A percentile compares a stretch with the other conserved stretches of the same genome.
Evolutionary conservation across 371 early-diverging fungal genomes (phyloP).

Genomic region (Syncephalastrum monosporum): DNA sequence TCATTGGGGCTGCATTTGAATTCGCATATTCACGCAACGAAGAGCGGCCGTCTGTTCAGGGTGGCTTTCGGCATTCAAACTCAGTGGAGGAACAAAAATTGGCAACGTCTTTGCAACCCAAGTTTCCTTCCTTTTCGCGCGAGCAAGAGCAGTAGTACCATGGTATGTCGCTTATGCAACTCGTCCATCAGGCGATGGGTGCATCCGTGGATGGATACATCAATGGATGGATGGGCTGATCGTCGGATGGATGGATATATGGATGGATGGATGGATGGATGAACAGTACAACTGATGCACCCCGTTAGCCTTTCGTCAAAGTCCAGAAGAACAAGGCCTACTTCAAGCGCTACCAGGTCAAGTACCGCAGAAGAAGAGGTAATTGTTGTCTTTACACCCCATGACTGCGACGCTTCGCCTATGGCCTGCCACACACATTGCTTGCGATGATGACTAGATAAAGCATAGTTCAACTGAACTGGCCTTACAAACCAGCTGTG

Average conservation of each 20-base stretch:
- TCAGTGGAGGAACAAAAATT: too few relatives aligned
- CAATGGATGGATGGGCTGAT: too few relatives aligned
- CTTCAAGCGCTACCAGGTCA: slow-evolving; percentile 99
- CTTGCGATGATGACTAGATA: slow-evolving; percentile 20
- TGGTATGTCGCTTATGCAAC: too few relatives aligned
- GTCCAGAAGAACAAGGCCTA: slow-evolving; percentile 71
- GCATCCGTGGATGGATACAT: slow-evolving; percentile 2
- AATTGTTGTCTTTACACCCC: slow-evolving; percentile 28
- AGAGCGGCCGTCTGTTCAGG: too few relatives aligned
- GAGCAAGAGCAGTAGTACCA: too few relatives aligned
- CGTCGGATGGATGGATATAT: not conserved
- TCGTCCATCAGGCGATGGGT: not conserved
- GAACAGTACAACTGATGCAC: not conserved
- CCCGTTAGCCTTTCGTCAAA: slow-evolving; percentile 42
- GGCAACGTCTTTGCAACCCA: too few relatives aligned
- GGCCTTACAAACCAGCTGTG: slow-evolving; percentile 29
- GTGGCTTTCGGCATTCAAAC: too few relatives aligned
- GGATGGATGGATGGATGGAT: not conserved
- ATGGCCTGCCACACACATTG: not conserved
- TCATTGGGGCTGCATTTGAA: too few relatives aligned
- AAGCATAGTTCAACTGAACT: slow-evolving; percentile 80
- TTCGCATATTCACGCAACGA: too few relatives aligned
- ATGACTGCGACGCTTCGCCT: not conserved
- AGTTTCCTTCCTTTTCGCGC: too few relatives aligned
- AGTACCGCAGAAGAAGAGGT: slow-evolving; percentile 98